These are phyloP conservation scores for Penstemon davidsonii DNA, from an alignment of 257 asterid genomes.

Conservation along the genomic window DNA sequence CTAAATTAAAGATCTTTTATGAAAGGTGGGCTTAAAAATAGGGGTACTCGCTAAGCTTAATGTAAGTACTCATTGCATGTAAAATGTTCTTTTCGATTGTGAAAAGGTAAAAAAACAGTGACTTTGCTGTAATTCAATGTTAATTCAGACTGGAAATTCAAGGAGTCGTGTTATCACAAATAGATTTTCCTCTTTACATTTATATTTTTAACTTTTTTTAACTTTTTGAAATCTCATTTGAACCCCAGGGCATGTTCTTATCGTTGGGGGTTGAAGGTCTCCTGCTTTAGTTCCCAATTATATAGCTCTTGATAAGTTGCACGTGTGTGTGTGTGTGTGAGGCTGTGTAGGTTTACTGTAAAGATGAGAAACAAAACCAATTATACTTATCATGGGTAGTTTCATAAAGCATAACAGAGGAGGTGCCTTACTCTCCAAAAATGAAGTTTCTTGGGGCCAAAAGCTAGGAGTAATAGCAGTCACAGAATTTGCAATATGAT, in stretches of 20 bases:
- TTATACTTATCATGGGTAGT: not conserved
- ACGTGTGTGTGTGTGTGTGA: too few species aligned
- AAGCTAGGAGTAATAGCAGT: not conserved
- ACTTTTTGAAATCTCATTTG: not conserved
- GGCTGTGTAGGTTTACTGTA: not conserved
- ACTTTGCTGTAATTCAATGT: not conserved
- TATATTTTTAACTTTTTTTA: not conserved
- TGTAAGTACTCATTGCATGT: not conserved
- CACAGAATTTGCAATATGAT: not conserved
- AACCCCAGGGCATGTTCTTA: not conserved
- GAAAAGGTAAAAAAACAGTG: too few species aligned
- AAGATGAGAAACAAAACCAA: not conserved
- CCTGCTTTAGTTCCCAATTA: not conserved
- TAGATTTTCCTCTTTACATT: not conserved
- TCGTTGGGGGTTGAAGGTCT: not conserved
- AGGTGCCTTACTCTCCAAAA: not conserved
- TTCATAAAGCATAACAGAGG: not conserved
- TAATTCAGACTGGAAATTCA: not conserved
- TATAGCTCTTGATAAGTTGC: not conserved
- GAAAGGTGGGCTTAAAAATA: not conserved
- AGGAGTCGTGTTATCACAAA: not conserved
- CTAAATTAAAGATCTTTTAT: not conserved
- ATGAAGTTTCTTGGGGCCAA: not conserved
- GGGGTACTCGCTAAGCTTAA: not conserved
- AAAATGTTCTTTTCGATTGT: not conserved